Evolutionary conservation across 768 basidiomycete species (phyloP), one percentile per base, ranked within the genome.

Genomic region (Pholiota conissans): DNA sequence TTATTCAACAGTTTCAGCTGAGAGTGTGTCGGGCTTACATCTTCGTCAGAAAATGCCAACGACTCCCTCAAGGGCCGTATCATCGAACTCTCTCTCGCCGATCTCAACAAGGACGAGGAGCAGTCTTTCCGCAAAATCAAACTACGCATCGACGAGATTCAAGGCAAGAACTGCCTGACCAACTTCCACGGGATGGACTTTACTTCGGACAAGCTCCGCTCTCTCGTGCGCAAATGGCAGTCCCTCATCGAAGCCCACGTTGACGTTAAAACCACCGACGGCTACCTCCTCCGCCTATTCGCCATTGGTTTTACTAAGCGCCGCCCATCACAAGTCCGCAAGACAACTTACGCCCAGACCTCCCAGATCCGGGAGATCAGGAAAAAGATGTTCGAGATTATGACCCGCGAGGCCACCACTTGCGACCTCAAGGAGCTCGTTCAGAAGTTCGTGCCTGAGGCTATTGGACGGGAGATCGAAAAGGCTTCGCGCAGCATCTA

Each of bases 121-220:
- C 95, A 98, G 72, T 87, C 93, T 56, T 99, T 95, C 93, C 89
- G 97, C 73, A 98, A 99, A 86, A 95, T 99, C 75, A 95, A 95
- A 81, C 87, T 99, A 75, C 92, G 95, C 71, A 84, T 98, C 70
- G 95, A 98, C 73, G 93, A 95, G 70, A 82, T 93, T 59, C 90
- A 97, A 79, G 97, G 97, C 80, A 96, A 95, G 84, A 97, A 94
- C 84, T 97, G 95, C 83, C 84, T 98, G 55, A 98, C 97, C 74
- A 96, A 95, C 79, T 99, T 99, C 92, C 91, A 96, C 77, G 97
- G 97, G 74, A 98, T 99, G 96, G 93, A 96, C 81, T 98, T 99
- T 81, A 98, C 97, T 61, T 97, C 96, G 58, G 97, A 99, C 87
- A 98, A 98, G 79, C 89, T 98, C 64, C 95, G 97, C 56, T 98